phyloP scores from a whole-genome alignment of 306 rosid genomes.

The Glycine soja region DNA sequence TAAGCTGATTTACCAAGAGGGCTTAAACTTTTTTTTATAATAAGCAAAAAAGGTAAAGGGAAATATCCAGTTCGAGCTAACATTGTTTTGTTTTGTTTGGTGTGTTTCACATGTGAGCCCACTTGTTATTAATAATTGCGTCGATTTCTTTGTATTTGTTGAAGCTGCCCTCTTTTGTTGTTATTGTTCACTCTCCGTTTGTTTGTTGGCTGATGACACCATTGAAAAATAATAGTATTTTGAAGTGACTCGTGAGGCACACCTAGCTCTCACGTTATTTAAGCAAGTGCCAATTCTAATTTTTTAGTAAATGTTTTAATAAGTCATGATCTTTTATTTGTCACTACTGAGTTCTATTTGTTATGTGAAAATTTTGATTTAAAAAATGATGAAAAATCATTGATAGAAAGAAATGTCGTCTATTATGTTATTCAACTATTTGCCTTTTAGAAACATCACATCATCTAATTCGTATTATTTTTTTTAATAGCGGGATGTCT shows the following conservation, averaged over 20 bases:
- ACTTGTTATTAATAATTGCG: neutral
- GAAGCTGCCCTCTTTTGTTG: neutral
- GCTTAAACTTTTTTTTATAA: neutral
- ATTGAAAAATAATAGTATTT: neutral
- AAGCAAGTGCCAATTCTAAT: neutral
- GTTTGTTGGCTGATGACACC: neutral
- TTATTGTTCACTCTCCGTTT: neutral
- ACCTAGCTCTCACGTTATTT: neutral
- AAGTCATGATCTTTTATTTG: no score
- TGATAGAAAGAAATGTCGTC: neutral
- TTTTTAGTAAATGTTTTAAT: neutral
- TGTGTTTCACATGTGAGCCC: neutral
- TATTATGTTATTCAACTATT: neutral
- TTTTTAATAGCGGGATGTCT: no score
- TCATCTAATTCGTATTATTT: no score
- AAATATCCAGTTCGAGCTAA: no score
- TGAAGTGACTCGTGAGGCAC: neutral
- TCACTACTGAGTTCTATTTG: neutral
- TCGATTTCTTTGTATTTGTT: neutral
- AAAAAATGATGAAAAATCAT: neutral
- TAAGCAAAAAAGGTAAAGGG: neutral
- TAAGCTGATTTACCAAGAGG: neutral
- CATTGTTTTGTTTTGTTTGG: neutral
- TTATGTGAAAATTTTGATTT: neutral
- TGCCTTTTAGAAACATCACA: neutral